A percentile compares a stretch with the other conserved stretches of the same genome.
These are phyloP conservation scores for Sugiyamaella qingdaonensis DNA, from an alignment of 805 yeast species.

Conservation along the genomic window DNA sequence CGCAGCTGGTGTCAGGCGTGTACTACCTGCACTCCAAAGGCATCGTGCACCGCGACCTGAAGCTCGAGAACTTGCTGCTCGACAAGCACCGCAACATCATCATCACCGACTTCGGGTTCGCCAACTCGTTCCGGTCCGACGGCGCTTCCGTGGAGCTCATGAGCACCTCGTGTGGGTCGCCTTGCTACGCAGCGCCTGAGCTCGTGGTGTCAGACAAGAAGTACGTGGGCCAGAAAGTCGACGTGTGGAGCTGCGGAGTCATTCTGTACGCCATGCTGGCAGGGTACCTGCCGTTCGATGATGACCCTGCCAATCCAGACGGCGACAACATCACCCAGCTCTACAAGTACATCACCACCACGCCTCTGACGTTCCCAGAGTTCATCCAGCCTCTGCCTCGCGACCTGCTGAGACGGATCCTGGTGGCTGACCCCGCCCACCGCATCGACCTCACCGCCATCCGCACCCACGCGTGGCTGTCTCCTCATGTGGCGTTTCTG, in stretches of 20 bases:
- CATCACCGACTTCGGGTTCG: slow-evolving; percentile 92
- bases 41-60: slow-evolving; percentile 71
- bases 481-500: slow-evolving; percentile 76
- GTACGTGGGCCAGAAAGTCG: slow-evolving; percentile 89
- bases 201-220: slow-evolving; percentile 81
- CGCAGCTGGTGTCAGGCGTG: slow-evolving; percentile 91
- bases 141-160: slow-evolving; percentile 55
- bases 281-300: slow-evolving; percentile 96
- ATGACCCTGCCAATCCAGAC: slow-evolving; percentile 94
- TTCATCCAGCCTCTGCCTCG: slow-evolving; percentile 86
- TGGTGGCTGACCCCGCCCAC: slow-evolving; percentile 75
- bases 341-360: slow-evolving; percentile 85
- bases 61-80: slow-evolving; percentile 66
- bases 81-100: slow-evolving; percentile 84
- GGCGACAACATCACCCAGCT: slow-evolving; percentile 89
- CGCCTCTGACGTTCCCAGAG: slow-evolving; percentile 93
- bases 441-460: slow-evolving; percentile 68
- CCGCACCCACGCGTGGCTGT: slow-evolving; percentile 81
- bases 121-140: slow-evolving; percentile 60
- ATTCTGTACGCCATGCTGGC: slow-evolving; percentile 95
- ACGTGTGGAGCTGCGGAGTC: slow-evolving; percentile 96
- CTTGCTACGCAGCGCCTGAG: slow-evolving; percentile 98
- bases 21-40: slow-evolving; percentile 83
- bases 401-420: slow-evolving; percentile 78
- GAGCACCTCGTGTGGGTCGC: slow-evolving; percentile 96